Conservation (phyloP, 257 asterid species). For the Buddleja alternifolia region DNA sequence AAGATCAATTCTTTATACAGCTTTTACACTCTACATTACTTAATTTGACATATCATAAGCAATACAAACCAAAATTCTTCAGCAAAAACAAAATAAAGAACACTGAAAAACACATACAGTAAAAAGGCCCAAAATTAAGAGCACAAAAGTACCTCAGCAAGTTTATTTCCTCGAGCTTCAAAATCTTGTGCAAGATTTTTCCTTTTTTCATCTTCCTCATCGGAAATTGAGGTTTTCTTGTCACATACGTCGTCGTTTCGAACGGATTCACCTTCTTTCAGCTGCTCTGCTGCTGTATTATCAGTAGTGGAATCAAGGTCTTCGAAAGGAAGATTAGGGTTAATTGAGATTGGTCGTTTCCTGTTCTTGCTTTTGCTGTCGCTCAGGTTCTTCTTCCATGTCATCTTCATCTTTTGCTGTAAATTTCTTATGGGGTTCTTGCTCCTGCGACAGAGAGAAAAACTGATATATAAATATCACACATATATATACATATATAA, state of each 20-base stretch:
- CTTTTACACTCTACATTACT: neutral
- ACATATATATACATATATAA: too few species aligned
- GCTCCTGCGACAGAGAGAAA: neutral
- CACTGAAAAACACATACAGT: neutral
- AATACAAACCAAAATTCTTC: neutral
- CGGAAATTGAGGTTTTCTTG: slow-evolving; percentile 21
- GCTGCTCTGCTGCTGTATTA: slow-evolving; percentile 23
- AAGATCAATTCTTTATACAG: neutral
- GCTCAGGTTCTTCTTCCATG: slow-evolving; percentile 64
- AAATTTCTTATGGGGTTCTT: slow-evolving; percentile 6
- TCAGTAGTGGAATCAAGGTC: slow-evolving; percentile 29
- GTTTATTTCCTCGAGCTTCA: slow-evolving; percentile 73
- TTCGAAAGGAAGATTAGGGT: slow-evolving; percentile 73
- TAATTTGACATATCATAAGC: slow-evolving; percentile 15
- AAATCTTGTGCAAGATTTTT: slow-evolving; percentile 49
- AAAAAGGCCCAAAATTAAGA: neutral
- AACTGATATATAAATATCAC: too few species aligned
- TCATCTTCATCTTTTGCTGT: slow-evolving; percentile 68
- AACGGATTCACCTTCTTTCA: slow-evolving; percentile 13
- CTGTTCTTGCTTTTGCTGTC: slow-evolving; percentile 47
- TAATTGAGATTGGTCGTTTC: slow-evolving; percentile 50
- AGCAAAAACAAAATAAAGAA: neutral
- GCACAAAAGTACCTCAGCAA: slow-evolving; percentile 81
- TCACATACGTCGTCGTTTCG: slow-evolving; percentile 23
- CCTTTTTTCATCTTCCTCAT: slow-evolving; percentile 39